A percentile compares a stretch with the other conserved stretches of the same genome.
phyloP scores from a whole-genome alignment of 345 rosid species.

The Euphorbia tirucalli region DNA sequence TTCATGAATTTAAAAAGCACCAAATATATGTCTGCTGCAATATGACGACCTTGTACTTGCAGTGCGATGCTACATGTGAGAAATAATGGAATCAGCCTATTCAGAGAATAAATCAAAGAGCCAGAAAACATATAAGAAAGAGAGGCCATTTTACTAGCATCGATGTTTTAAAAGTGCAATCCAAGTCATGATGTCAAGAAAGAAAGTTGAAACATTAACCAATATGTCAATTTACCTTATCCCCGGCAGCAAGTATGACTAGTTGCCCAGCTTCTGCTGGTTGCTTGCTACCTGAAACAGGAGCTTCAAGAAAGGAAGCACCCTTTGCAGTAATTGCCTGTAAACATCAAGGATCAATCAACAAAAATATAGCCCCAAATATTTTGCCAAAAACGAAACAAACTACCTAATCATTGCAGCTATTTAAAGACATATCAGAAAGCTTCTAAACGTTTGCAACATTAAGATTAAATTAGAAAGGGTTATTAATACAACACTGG shows the following conservation, averaged over 20 bases:
- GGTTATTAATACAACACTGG: background rate
- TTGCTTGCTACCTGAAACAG: conserved; percentile 94
- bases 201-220: conserved; percentile 5
- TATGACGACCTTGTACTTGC: background rate
- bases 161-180: background rate
- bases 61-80: background rate
- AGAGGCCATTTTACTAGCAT: background rate
- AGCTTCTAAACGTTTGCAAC: background rate
- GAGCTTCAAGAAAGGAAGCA: conserved; percentile 83
- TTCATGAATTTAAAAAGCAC: too few species aligned
- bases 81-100: background rate
- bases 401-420: background rate
- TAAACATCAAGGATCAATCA: conserved; percentile 13
- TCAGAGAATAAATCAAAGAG: background rate
- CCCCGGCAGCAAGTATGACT: conserved; percentile 91
- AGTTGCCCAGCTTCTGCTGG: conserved; percentile 98
- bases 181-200: background rate
- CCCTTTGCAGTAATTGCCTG: conserved; percentile 81
- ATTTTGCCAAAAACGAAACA: background rate
- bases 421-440: background rate
- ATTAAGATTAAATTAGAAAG: background rate
- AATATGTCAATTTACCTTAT: conserved; percentile 48
- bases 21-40: background rate
- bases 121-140: background rate
- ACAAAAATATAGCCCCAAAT: background rate